Percentiles rank a stretch among this genome's conserved stretches.
Conservation (phyloP, 257 asterid species). For the Solanum ossicruentum region DNA sequence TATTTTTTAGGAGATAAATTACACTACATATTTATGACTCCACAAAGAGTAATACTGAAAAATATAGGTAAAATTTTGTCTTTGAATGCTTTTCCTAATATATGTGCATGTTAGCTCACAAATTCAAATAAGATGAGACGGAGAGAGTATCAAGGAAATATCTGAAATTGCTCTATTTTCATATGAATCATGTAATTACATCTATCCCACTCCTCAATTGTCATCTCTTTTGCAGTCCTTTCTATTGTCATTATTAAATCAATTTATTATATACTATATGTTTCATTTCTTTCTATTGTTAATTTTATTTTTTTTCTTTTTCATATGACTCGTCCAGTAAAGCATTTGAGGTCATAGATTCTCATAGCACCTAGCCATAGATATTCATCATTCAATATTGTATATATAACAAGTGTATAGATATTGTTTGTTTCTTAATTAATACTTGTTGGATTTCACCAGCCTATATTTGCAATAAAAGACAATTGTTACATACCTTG, state of each 20-base stretch:
- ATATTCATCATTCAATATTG: background rate
- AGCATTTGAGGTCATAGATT: background rate
- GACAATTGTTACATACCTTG: background rate
- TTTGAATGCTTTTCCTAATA: no score
- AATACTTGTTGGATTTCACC: background rate
- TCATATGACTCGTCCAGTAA: background rate
- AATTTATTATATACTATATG: background rate
- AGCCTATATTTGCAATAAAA: background rate
- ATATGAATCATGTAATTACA: background rate
- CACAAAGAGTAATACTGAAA: no score
- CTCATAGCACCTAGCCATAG: background rate
- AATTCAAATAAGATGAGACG: no score
- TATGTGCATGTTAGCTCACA: no score
- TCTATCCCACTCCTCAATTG: background rate
- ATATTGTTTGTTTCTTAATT: background rate
- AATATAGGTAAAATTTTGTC: no score
- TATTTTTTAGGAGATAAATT: no score
- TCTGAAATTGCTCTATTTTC: background rate
- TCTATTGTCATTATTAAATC: background rate
- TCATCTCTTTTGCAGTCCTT: background rate
- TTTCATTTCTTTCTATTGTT: background rate
- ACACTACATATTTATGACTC: no score
- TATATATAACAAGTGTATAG: background rate
- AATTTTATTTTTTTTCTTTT: background rate
- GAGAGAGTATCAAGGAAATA: background rate